A percentile compares a stretch with the other conserved stretches of the same genome.
Conservation (phyloP, 129 eudicot genomes). For the Smallanthus sonchifolius region DNA sequence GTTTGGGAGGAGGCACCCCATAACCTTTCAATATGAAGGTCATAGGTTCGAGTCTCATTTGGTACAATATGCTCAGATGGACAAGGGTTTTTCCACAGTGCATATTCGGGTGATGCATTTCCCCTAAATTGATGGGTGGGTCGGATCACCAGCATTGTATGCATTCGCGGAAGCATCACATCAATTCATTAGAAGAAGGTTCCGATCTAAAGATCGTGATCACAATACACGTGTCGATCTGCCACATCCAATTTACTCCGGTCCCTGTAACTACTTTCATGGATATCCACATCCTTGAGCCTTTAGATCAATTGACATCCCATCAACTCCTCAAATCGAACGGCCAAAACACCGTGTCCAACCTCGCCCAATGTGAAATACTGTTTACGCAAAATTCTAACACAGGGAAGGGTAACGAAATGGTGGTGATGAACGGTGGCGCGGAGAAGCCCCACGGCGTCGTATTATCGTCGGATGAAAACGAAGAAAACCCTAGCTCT, state of each 20-base stretch:
- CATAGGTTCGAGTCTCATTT: too few relatives aligned
- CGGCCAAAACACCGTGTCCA: conserved; percentile 9
- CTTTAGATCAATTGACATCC: conserved; percentile 4
- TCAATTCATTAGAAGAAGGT: not conserved
- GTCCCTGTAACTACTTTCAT: not conserved
- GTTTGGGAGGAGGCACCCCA: too few relatives aligned
- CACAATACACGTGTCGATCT: not conserved
- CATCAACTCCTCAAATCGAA: not conserved
- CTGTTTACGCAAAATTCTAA: not conserved
- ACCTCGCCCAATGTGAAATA: conserved; percentile 1
- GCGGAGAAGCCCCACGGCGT: conserved; percentile 29
- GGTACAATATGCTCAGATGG: too few relatives aligned
- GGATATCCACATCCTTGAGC: not conserved
- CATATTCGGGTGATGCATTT: too few relatives aligned
- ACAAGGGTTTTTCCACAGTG: too few relatives aligned
- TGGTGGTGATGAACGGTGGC: conserved; percentile 35
- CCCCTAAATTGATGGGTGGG: too few relatives aligned
- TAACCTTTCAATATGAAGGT: too few relatives aligned
- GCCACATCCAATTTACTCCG: not conserved
- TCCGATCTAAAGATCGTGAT: not conserved
- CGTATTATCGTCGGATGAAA: not conserved
- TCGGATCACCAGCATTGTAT: too few relatives aligned
- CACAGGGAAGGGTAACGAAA: not conserved
- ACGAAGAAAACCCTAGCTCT: conserved; percentile 11
- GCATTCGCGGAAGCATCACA: too few relatives aligned